phyloP scores from a whole-genome alignment of 768 basidiomycete genomes.

The Lentinula edodes region DNA sequence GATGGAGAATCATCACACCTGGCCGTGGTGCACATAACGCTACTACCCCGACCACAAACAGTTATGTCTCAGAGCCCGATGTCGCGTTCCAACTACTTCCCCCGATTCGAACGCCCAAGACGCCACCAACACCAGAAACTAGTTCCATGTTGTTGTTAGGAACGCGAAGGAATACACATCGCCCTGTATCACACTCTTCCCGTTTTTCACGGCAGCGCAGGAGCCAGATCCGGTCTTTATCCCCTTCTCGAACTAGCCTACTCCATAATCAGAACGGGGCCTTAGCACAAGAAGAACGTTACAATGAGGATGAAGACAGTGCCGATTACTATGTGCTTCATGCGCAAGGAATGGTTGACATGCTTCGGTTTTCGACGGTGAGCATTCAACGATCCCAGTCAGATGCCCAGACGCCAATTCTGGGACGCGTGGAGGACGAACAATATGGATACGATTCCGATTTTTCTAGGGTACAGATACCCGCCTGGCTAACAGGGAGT shows the following conservation, averaged over 20 bases:
- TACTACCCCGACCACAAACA: not conserved
- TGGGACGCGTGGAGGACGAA: not conserved
- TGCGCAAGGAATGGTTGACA: not conserved
- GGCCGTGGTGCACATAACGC: not conserved
- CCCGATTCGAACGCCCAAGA: not conserved
- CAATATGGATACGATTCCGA: not conserved
- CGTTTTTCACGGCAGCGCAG: not conserved
- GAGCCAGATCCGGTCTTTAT: not conserved
- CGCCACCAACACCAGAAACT: not conserved
- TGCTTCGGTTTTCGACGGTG: not conserved
- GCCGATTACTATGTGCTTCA: conserved; percentile 3
- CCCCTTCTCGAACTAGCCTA: not conserved
- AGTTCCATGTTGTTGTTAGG: not conserved
- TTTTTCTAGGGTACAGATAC: not conserved
- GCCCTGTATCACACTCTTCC: not conserved
- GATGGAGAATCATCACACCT: not conserved
- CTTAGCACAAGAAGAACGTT: not conserved
- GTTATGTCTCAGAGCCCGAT: not conserved
- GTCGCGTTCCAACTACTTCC: not conserved
- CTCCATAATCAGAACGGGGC: not conserved
- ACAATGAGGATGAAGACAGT: not conserved
- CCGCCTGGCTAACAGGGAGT: not conserved
- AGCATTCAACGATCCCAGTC: not conserved
- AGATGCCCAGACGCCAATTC: not conserved
- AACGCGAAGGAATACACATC: not conserved